A percentile compares a stretch with the other conserved stretches of the same genome.
Conservation (phyloP, 345 rosid genomes). For the Laguncularia racemosa region DNA sequence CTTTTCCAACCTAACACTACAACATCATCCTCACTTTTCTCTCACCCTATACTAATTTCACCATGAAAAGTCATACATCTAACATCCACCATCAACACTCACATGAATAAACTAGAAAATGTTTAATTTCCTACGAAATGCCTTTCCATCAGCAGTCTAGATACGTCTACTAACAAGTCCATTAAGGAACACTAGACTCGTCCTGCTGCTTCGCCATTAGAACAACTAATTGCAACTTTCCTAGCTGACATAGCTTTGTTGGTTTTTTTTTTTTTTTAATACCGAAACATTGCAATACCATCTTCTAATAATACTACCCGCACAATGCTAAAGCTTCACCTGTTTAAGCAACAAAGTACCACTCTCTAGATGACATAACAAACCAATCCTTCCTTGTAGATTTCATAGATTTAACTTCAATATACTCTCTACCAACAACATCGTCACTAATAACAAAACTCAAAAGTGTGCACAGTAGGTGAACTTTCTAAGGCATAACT, state of each 20-base stretch:
- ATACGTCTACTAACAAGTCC: background rate
- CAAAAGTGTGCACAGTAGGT: too few species aligned
- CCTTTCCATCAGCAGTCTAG: too few species aligned
- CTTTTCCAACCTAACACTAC: too few species aligned
- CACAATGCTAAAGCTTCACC: slow-evolving; percentile 60
- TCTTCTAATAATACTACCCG: slow-evolving; percentile 54
- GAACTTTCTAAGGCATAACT: too few species aligned
- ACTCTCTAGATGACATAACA: slow-evolving; percentile 67
- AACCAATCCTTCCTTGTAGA: slow-evolving; percentile 77
- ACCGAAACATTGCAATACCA: slow-evolving; percentile 44
- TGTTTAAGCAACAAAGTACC: slow-evolving; percentile 71
- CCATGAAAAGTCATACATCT: too few species aligned
- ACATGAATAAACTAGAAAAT: too few species aligned
- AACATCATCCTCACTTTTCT: too few species aligned
- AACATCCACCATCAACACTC: too few species aligned
- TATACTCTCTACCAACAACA: too few species aligned
- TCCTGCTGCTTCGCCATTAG: slow-evolving; percentile 49
- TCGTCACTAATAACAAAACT: slow-evolving; percentile 47
- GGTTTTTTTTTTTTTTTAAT: slow-evolving; percentile 61
- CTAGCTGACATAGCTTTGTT: slow-evolving; percentile 56
- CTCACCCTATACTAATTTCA: too few species aligned
- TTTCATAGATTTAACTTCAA: slow-evolving; percentile 85
- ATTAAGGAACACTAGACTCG: background rate
- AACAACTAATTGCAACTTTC: slow-evolving; percentile 59
- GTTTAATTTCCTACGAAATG: too few species aligned